phyloP scores from a whole-genome alignment of 306 rosid genomes.

The Cercis canadensis region DNA sequence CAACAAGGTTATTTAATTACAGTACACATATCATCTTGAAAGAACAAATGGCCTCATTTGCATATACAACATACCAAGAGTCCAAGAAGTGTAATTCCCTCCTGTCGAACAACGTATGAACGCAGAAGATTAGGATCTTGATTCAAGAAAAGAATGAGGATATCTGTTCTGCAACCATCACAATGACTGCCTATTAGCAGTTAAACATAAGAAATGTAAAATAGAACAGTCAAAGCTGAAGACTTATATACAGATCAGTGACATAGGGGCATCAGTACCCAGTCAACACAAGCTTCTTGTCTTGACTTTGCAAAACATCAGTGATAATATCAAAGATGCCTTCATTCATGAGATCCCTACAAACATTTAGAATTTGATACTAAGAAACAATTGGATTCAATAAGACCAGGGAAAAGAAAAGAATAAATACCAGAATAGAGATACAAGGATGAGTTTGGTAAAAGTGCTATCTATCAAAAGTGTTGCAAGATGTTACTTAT shows the following conservation, averaged over 20 bases:
- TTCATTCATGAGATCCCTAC: slow-evolving; percentile 94
- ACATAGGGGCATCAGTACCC: slow-evolving; percentile 66
- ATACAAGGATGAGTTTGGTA: neutral
- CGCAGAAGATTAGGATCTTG: slow-evolving; percentile 97
- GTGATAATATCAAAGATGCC: slow-evolving; percentile 84
- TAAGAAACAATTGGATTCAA: slow-evolving; percentile 32
- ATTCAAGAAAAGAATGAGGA: slow-evolving; percentile 94
- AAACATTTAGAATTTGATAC: slow-evolving; percentile 39
- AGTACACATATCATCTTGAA: slow-evolving; percentile 21
- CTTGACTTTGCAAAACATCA: slow-evolving; percentile 80
- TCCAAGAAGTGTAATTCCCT: slow-evolving; percentile 86
- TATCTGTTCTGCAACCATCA: slow-evolving; percentile 97
- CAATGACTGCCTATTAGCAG: slow-evolving; percentile 54
- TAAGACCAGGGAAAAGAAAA: slow-evolving; percentile 11
- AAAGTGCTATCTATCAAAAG: neutral
- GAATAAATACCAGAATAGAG: neutral
- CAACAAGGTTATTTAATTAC: slow-evolving; percentile 5
- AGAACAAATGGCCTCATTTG: slow-evolving; percentile 21
- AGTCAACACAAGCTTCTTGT: slow-evolving; percentile 84
- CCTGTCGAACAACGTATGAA: slow-evolving; percentile 86
- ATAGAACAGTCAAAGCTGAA: slow-evolving; percentile 34
- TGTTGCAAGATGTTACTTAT: neutral
- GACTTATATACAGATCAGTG: slow-evolving; percentile 30
- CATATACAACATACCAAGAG: slow-evolving; percentile 66
- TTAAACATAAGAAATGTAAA: slow-evolving; percentile 21